phyloP scores from a whole-genome alignment of 371 early-diverging fungal genomes.

The Lichtheimia ornata region DNA sequence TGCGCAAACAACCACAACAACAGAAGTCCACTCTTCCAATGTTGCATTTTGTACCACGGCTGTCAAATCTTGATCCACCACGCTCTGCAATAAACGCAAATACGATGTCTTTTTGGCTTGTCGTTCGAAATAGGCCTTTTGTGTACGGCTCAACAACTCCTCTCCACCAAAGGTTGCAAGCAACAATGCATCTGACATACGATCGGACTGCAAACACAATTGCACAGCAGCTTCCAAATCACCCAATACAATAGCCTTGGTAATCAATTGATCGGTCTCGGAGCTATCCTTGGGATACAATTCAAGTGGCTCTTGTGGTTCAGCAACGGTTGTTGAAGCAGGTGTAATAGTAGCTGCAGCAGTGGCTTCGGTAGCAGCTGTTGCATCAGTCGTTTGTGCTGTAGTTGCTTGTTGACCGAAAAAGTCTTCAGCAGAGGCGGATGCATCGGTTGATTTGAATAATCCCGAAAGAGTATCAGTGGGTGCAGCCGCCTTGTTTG shows the following conservation, averaged over 20 bases:
- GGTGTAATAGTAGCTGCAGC: slow-evolving; percentile 20
- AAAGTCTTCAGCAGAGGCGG: slow-evolving; percentile 28
- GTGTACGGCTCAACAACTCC: slow-evolving; percentile 81
- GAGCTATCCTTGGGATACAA: slow-evolving; percentile 59
- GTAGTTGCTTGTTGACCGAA: slow-evolving; percentile 19
- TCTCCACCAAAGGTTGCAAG: slow-evolving; percentile 87
- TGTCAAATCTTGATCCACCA: slow-evolving; percentile 78
- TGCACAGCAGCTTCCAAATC: slow-evolving; percentile 91
- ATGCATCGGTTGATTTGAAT: slow-evolving; percentile 25
- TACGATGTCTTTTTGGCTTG: slow-evolving; percentile 62
- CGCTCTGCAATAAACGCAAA: slow-evolving; percentile 78
- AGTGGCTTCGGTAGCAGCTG: slow-evolving; percentile 17
- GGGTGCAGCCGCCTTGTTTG: slow-evolving; percentile 10
- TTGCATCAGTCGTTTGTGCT: slow-evolving; percentile 8
- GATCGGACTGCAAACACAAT: slow-evolving; percentile 78
- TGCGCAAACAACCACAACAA: slow-evolving; percentile 89
- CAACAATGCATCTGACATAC: slow-evolving; percentile 90
- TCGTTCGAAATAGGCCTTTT: slow-evolving; percentile 83
- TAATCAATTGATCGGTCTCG: slow-evolving; percentile 80
- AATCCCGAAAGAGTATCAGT: slow-evolving; percentile 29
- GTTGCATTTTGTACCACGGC: slow-evolving; percentile 81
- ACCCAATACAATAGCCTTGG: slow-evolving; percentile 82
- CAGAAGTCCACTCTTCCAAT: slow-evolving; percentile 90
- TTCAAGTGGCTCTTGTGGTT: slow-evolving; percentile 50
- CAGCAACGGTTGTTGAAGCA: slow-evolving; percentile 10